phyloP scores from a whole-genome alignment of 352 stramenopile species.

The Phytophthora tentaculata region DNA sequence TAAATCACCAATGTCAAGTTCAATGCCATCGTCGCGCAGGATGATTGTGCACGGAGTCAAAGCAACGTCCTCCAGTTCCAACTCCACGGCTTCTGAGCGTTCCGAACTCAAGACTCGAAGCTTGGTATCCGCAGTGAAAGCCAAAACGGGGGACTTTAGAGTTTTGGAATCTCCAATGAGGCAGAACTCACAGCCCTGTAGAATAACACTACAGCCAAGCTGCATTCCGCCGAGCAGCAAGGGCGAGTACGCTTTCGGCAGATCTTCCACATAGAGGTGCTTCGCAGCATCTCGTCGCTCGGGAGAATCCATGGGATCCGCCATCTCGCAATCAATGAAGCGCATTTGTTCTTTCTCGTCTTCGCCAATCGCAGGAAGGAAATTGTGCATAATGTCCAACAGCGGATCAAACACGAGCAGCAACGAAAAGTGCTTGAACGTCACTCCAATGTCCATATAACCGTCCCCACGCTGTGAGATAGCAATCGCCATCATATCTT shows the following conservation, averaged over 20 bases:
- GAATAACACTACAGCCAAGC: slow-evolving; percentile 54
- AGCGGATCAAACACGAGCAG: slow-evolving; percentile 83
- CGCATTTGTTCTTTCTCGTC: slow-evolving; percentile 79
- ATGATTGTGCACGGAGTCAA: slow-evolving; percentile 77
- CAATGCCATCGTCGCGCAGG: slow-evolving; percentile 68
- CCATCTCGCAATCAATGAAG: slow-evolving; percentile 64
- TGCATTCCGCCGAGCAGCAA: slow-evolving; percentile 65
- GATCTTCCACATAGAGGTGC: slow-evolving; percentile 60
- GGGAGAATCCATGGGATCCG: slow-evolving; percentile 51
- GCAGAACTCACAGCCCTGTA: slow-evolving; percentile 77
- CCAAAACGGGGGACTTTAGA: slow-evolving; percentile 77
- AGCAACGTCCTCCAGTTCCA: slow-evolving; percentile 83
- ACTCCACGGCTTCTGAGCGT: slow-evolving; percentile 69
- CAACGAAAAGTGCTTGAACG: slow-evolving; percentile 68
- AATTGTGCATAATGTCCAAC: slow-evolving; percentile 55
- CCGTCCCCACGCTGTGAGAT: slow-evolving; percentile 56
- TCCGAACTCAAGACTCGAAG: slow-evolving; percentile 66
- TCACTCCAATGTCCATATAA: slow-evolving; percentile 62
- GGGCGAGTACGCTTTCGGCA: slow-evolving; percentile 73
- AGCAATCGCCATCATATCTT: slow-evolving; percentile 59
- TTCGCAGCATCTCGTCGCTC: slow-evolving; percentile 57
- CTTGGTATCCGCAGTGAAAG: slow-evolving; percentile 81
- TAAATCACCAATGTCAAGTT: slow-evolving; percentile 74
- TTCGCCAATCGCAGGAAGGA: slow-evolving; percentile 66
- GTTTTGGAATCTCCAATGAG: slow-evolving; percentile 77